phyloP scores from a whole-genome alignment of 352 stramenopile species.

The Elongisporangium senticosum region DNA sequence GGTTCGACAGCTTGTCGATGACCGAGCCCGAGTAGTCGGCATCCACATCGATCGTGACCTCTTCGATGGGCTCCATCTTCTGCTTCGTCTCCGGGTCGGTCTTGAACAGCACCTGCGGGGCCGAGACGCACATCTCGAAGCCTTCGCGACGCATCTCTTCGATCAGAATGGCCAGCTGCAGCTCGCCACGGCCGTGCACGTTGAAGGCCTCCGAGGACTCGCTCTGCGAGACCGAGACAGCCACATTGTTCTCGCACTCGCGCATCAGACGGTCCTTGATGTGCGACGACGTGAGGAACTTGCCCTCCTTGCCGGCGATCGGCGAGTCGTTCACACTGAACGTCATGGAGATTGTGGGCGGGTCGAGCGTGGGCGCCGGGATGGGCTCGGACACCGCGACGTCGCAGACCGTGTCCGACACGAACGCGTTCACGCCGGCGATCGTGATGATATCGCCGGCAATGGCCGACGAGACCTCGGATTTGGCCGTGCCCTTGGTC shows the following conservation, averaged over 20 bases:
- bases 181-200: conserved; percentile 94
- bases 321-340: conserved; percentile 98
- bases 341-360: conserved; percentile 97
- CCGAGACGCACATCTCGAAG: conserved; percentile 97
- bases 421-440: conserved; percentile 88
- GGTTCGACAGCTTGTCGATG: conserved; percentile 95
- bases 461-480: conserved; percentile 84
- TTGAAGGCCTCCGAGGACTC: conserved; percentile 91
- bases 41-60: conserved; percentile 96
- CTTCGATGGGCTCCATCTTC: conserved; percentile 87
- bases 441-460: conserved; percentile 98
- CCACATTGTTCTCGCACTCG: conserved; percentile 98
- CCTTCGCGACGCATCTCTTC: conserved; percentile 98
- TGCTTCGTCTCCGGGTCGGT: conserved; percentile 81
- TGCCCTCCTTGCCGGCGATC: conserved; percentile 94
- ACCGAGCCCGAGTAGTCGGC: conserved; percentile 93
- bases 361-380: conserved; percentile 91
- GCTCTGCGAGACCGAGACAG: conserved; percentile 88
- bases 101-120: conserved; percentile 94
- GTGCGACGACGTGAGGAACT: conserved; percentile 95
- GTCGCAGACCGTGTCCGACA: conserved; percentile 89
- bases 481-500: conserved; percentile 68
- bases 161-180: conserved; percentile 98
- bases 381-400: conserved; percentile 76
- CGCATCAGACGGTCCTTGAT: conserved; percentile 92